These are phyloP conservation scores for Penicillium psychrosexuale DNA, from an alignment of 2,329 filamentous ascomycete species.

Conservation along the genomic window DNA sequence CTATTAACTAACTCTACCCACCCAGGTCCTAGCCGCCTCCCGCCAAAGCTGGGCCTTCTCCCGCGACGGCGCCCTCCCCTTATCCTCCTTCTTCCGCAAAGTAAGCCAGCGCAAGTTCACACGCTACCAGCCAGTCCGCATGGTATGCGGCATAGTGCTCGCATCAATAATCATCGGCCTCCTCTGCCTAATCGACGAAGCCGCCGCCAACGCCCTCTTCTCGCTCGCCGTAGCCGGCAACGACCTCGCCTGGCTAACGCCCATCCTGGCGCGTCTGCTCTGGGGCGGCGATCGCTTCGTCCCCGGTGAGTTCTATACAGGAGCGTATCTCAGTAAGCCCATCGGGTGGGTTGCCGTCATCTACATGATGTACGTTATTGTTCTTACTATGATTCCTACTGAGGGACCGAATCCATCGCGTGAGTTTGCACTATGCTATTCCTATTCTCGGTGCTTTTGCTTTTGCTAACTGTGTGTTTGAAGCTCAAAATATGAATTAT, in stretches of 20 bases:
- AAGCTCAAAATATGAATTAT: conserved; percentile 57
- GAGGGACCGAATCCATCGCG: conserved; percentile 53
- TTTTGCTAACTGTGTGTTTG: background rate
- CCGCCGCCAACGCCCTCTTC: conserved; percentile 57
- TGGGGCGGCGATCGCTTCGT: conserved; percentile 58
- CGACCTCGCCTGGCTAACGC: conserved; percentile 57
- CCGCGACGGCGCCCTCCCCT: conserved; percentile 59
- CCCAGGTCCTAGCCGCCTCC: conserved; percentile 52
- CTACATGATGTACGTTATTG: conserved; percentile 55
- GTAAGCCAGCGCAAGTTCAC: conserved; percentile 49
- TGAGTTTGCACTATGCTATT: conserved; percentile 21
- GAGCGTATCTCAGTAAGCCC: conserved; percentile 48
- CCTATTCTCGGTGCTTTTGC: background rate
- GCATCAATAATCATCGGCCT: conserved; percentile 54
- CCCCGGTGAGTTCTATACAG: conserved; percentile 59
- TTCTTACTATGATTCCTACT: conserved; percentile 57
- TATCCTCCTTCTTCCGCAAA: conserved; percentile 55
- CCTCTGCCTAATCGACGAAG: conserved; percentile 55
- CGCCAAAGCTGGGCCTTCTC: conserved; percentile 62
- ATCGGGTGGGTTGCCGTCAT: conserved; percentile 54
- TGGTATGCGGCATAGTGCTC: conserved; percentile 56
- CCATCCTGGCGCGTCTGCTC: conserved; percentile 55
- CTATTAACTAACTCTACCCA: conserved; percentile 8
- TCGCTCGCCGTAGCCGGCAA: conserved; percentile 54
- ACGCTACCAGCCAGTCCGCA: conserved; percentile 57